These are phyloP conservation scores for Ochetophila trinervis DNA, from an alignment of 306 rosid species.

Conservation along the genomic window DNA sequence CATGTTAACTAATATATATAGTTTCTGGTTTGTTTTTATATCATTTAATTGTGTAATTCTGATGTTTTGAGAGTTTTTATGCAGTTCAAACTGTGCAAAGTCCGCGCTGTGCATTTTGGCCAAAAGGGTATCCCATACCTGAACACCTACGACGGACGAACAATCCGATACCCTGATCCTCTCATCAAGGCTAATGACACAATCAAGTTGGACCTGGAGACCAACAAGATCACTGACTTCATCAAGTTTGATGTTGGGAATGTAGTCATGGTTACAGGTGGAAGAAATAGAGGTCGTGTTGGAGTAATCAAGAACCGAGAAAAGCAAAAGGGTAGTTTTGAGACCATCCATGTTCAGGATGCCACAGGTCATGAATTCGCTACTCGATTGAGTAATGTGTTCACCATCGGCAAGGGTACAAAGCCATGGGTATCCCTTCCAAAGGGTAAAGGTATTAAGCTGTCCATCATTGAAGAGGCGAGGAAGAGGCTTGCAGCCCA, in stretches of 20 bases:
- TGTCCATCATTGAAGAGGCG: constrained; percentile 70
- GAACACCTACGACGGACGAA: constrained; percentile 71
- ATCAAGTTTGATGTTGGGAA: constrained; percentile 77
- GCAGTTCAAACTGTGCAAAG: constrained; percentile 85
- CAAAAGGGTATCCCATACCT: constrained; percentile 71
- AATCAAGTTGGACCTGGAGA: constrained; percentile 63
- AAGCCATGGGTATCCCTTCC: constrained; percentile 71
- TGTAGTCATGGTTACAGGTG: constrained; percentile 77
- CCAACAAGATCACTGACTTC: constrained; percentile 61
- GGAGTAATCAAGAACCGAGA: constrained; percentile 82
- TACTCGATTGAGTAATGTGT: constrained; percentile 68
- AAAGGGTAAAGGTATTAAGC: constrained; percentile 81
- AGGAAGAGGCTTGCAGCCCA: constrained; percentile 66
- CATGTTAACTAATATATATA: not conserved
- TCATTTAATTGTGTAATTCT: not conserved
- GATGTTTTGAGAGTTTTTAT: not conserved
- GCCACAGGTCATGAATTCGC: constrained; percentile 68
- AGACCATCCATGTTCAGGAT: constrained; percentile 66
- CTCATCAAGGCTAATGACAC: constrained; percentile 66
- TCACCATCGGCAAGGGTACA: constrained; percentile 66
- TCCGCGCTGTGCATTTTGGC: constrained; percentile 67
- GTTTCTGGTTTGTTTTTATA: not conserved
- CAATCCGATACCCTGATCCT: constrained; percentile 81
- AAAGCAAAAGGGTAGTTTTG: constrained; percentile 75
- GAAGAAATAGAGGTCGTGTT: constrained; percentile 73